A percentile compares a stretch with the other conserved stretches of the same genome.
These are phyloP conservation scores for Kodamaea hsintzibuensis DNA, from an alignment of 805 yeast genomes.

Conservation along the genomic window DNA sequence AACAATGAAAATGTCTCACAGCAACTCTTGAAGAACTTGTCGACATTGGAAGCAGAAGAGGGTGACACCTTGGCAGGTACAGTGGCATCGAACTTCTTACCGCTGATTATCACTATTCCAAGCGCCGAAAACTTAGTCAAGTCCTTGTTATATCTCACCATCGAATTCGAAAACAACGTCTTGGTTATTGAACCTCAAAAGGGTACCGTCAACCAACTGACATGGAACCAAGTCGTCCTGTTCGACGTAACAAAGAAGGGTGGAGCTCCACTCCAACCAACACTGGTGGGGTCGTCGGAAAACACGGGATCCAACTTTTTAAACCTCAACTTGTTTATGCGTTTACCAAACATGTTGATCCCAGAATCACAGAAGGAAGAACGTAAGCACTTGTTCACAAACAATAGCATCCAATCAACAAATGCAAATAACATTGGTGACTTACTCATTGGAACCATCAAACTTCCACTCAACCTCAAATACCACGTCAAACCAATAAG, in stretches of 20 bases:
- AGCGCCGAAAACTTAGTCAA: constrained; percentile 52
- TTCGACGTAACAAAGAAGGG: constrained; percentile 70
- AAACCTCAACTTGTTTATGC: constrained; percentile 74
- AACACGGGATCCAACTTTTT: constrained; percentile 51
- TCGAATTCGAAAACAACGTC: constrained; percentile 94
- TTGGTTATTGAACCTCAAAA: constrained; percentile 83
- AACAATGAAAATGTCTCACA: constrained; percentile 29
- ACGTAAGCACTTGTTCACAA: constrained; percentile 33
- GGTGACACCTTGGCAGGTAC: constrained; percentile 29
- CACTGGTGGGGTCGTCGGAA: constrained; percentile 6
- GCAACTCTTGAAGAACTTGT: constrained; percentile 17
- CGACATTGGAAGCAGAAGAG: constrained; percentile 11
- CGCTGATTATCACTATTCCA: constrained; percentile 57
- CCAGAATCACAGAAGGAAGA: constrained; percentile 39
- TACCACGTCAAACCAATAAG: constrained; percentile 50
- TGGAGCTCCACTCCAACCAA: constrained; percentile 13
- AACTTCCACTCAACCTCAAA: constrained; percentile 58
- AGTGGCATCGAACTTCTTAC: constrained; percentile 42
- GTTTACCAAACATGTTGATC: constrained; percentile 67
- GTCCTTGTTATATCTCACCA: constrained; percentile 77
- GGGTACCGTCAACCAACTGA: constrained; percentile 76
- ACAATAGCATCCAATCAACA: constrained; percentile 13
- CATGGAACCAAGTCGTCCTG: constrained; percentile 85
- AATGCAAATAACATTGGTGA: constrained; percentile 53
- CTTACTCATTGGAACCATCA: constrained; percentile 71